A percentile compares a stretch with the other conserved stretches of the same genome.
phyloP scores from a whole-genome alignment of 2,329 filamentous ascomycete species.

The Pseudocercospora fuligena region DNA sequence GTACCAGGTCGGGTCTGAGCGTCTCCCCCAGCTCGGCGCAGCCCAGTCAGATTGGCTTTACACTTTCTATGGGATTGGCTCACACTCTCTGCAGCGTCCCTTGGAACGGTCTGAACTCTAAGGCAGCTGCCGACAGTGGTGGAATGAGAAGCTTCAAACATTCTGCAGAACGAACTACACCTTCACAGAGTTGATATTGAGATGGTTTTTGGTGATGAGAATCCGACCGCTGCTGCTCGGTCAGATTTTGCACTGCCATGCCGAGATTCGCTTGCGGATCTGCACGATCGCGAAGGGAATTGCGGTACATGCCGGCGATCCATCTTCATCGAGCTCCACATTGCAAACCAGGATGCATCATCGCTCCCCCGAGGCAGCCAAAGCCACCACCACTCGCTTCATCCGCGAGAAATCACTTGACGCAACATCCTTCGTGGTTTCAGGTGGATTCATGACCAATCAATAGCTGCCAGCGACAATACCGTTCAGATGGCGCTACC shows the following conservation, averaged over 20 bases:
- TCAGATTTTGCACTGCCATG: conserved; percentile 16
- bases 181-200: neutral
- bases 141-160: conserved; percentile 11
- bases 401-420: conserved; percentile 4
- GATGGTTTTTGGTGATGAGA: neutral
- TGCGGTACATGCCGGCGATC: conserved; percentile 22
- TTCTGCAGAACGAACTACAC: conserved; percentile 4
- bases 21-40: conserved; percentile 21
- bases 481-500: neutral
- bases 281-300: conserved; percentile 19
- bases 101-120: conserved; percentile 29
- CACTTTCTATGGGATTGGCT: conserved; percentile 28
- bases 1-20: conserved; percentile 23
- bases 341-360: conserved; percentile 20
- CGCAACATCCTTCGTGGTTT: conserved; percentile 6
- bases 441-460: conserved; percentile 9
- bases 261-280: conserved; percentile 11
- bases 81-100: conserved; percentile 24
- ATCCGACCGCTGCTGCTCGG: conserved; percentile 17
- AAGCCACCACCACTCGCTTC: conserved; percentile 16
- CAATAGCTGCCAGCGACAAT: neutral
- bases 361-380: conserved; percentile 16
- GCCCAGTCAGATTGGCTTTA: conserved; percentile 32
- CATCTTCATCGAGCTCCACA: conserved; percentile 13
- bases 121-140: conserved; percentile 32